Evolutionary conservation across 2,329 filamentous ascomycete genomes (phyloP).

Genomic region (Talaromyces sp.): DNA sequence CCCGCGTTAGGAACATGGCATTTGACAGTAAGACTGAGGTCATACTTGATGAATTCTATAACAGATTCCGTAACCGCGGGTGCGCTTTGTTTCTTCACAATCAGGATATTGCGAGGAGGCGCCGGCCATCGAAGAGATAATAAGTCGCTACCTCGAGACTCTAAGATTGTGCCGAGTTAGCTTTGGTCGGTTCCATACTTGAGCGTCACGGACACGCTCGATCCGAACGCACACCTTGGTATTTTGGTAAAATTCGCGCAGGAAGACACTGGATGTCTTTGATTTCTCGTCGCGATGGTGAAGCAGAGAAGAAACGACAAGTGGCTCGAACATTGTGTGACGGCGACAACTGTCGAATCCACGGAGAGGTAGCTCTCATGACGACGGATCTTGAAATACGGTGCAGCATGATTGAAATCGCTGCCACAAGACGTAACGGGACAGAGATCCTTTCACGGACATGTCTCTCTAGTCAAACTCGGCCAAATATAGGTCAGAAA

Average conservation of each 20-base stretch:
- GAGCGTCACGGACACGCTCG: background rate
- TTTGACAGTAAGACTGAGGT: slow-evolving; percentile 5
- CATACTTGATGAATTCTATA: slow-evolving; percentile 55
- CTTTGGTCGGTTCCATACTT: background rate
- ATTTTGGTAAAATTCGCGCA: slow-evolving; percentile 58
- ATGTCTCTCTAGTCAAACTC: background rate
- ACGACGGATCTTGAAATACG: slow-evolving; percentile 6
- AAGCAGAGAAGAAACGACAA: slow-evolving; percentile 43
- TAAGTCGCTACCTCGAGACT: slow-evolving; percentile 58
- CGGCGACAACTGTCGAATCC: slow-evolving; percentile 16
- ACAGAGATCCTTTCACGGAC: slow-evolving; percentile 6
- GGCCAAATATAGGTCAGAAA: background rate
- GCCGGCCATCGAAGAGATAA: slow-evolving; percentile 65
- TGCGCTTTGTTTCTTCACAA: slow-evolving; percentile 65
- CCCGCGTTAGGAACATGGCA: slow-evolving; percentile 39
- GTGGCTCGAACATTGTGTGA: slow-evolving; percentile 13
- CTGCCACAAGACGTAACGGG: slow-evolving; percentile 11
- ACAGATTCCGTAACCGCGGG: slow-evolving; percentile 55
- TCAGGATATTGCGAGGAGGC: slow-evolving; percentile 65
- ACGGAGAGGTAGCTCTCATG: slow-evolving; percentile 1
- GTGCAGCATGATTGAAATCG: slow-evolving; percentile 12
- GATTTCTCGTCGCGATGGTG: slow-evolving; percentile 41
- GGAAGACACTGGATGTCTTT: slow-evolving; percentile 45
- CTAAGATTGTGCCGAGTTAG: slow-evolving; percentile 33
- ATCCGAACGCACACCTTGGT: slow-evolving; percentile 53